Conservation (phyloP, 345 rosid species). For the Bruguiera parviflora region DNA sequence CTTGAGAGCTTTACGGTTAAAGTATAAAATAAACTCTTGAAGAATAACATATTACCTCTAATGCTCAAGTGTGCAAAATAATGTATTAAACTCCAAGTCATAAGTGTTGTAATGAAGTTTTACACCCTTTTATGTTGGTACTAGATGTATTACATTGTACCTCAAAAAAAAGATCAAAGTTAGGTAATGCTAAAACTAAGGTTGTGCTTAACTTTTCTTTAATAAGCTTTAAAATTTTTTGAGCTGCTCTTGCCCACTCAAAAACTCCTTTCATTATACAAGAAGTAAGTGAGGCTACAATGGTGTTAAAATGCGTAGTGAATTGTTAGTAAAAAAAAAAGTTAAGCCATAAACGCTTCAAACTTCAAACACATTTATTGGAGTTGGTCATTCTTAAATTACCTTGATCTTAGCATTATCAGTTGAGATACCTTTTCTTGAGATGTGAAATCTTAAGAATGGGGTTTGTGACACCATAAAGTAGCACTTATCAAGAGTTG, state of each 20-base stretch:
- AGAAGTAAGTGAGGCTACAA: not conserved
- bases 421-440: not conserved
- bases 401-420: not conserved
- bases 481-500: not conserved
- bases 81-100: not conserved
- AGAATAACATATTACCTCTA: too few species aligned
- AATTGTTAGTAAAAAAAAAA: not conserved
- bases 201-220: not conserved
- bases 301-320: not conserved
- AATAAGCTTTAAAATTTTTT: not conserved
- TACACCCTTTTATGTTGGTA: not conserved
- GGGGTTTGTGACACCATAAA: too few species aligned
- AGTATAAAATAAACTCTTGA: not conserved
- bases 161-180: not conserved
- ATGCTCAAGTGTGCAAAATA: not conserved
- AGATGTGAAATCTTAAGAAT: not conserved
- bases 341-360: not conserved
- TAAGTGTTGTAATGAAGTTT: not conserved
- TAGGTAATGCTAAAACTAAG: not conserved
- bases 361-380: not conserved
- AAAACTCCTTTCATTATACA: not conserved
- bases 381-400: not conserved
- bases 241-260: not conserved
- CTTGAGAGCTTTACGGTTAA: not conserved
- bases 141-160: not conserved